A percentile compares a stretch with the other conserved stretches of the same genome.
Conservation (phyloP, 2,329 filamentous ascomycete genomes). For the Aureobasidium pullulans region DNA sequence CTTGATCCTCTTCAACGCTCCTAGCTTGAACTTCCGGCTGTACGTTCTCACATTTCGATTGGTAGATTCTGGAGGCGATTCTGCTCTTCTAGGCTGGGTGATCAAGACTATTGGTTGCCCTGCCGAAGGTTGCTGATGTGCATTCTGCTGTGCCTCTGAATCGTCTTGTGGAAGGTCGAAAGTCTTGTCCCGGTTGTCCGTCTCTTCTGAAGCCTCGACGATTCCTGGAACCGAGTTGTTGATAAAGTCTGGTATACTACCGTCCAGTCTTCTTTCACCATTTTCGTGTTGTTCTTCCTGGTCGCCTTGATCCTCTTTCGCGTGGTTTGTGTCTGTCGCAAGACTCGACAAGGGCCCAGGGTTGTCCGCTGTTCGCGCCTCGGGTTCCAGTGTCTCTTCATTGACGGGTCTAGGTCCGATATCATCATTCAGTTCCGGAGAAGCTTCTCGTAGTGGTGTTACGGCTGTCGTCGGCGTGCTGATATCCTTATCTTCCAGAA, state of each 20-base stretch:
- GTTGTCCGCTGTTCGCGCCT: not conserved
- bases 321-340: not conserved
- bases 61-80: not conserved
- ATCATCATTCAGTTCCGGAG: not conserved
- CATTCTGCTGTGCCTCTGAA: not conserved
- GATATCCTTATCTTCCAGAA: not conserved
- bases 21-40: not conserved
- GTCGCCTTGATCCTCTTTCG: not conserved
- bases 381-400: not conserved
- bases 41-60: conserved; percentile 4
- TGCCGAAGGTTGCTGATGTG: not conserved
- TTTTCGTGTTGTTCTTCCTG: not conserved
- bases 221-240: not conserved
- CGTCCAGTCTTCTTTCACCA: too few species aligned
- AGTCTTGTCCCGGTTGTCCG: not conserved
- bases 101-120: conserved; percentile 10
- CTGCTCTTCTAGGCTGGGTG: not conserved
- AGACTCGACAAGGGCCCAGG: not conserved
- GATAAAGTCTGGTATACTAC: not conserved
- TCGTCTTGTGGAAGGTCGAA: not conserved
- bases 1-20: not conserved
- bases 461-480: not conserved
- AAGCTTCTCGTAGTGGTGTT: not conserved
- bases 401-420: not conserved
- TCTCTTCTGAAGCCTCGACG: not conserved